Base-by-base conservation (phyloP, 805 yeast species). In the Wickerhamiella azymoides region DNA sequence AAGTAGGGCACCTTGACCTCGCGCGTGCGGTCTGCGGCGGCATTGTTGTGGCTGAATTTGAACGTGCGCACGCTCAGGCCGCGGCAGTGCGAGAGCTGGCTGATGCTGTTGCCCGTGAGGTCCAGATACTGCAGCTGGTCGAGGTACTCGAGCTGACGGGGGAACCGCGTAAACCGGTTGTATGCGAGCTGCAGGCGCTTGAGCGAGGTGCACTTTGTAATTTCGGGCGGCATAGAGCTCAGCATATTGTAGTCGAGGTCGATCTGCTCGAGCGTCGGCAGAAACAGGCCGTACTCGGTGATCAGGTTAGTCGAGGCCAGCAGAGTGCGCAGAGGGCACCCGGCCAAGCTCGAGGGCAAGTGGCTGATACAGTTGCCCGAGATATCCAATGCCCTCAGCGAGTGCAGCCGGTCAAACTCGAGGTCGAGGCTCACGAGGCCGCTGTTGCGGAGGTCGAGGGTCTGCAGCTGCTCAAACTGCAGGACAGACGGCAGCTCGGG, bases 21-120 rank as follows among this genome's bases (percentile, higher is more conserved):
- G 95, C 85, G 46, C 86, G 74, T 5, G 96, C 96, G 59, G 86
- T 88, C 57, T 81, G 74, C 57, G 82, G 86, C 40, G 86, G 67
- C 56, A 80, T 82, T 36, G 88, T 67, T 13, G 25, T 14, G 19
- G 10, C 16, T 24, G 13, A 39, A 35, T 26, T 35, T 36, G 13
- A 42, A n/a, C 7, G 45, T 42, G 7, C 36, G 10, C 18, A 36
- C 45, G 11, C 26, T 19, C 9, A 42, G 35, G n/a, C 32, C 28
- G n/a, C 45, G 28, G 9, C 32, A 24, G 14, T 25, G 40, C 6
- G 39, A 27, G 19, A 42, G 24, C 13, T 26, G 35, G 13, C 18
- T 16, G 11, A 42, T 36, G 8, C 14, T 13, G 19, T 66, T 57
- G 7, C 79, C 74, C 14, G 80, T 68, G 1, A 74, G 67, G 50